Conservation (phyloP, 306 rosid species). For the Cicer judaicum region DNA sequence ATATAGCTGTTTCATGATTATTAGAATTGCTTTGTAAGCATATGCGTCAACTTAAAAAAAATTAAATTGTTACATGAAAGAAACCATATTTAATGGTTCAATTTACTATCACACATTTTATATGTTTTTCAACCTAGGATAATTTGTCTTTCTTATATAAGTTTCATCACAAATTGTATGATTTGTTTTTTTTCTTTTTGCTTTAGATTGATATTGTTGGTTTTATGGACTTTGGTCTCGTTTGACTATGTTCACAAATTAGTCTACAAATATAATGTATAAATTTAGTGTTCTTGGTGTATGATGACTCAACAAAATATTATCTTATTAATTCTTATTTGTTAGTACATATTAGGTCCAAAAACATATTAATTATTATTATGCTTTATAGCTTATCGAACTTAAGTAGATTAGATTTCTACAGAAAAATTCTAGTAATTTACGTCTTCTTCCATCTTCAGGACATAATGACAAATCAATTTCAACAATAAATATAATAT, state of each 20-base stretch:
- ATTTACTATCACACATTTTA: slow-evolving; percentile 3
- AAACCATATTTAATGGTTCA: background rate
- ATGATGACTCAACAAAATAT: background rate
- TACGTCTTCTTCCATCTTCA: too few species aligned
- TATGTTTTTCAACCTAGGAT: background rate
- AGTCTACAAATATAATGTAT: background rate
- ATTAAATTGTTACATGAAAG: background rate
- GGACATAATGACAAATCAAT: too few species aligned
- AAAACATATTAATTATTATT: too few species aligned
- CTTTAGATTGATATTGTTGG: too few species aligned
- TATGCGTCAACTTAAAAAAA: slow-evolving; percentile 34
- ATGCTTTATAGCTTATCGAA: too few species aligned
- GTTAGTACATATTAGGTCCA: too few species aligned
- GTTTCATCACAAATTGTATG: background rate
- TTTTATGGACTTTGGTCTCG: background rate
- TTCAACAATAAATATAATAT: too few species aligned
- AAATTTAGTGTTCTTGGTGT: background rate
- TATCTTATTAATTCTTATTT: too few species aligned
- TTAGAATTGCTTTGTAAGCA: slow-evolving; percentile 43
- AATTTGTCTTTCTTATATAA: background rate
- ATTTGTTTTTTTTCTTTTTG: too few species aligned
- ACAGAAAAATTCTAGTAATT: too few species aligned
- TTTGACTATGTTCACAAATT: slow-evolving; percentile 1
- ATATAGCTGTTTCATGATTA: background rate
- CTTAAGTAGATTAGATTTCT: too few species aligned